Evolutionary conservation across 306 rosid genomes (phyloP).

Genomic region (Carpinus fangiana): DNA sequence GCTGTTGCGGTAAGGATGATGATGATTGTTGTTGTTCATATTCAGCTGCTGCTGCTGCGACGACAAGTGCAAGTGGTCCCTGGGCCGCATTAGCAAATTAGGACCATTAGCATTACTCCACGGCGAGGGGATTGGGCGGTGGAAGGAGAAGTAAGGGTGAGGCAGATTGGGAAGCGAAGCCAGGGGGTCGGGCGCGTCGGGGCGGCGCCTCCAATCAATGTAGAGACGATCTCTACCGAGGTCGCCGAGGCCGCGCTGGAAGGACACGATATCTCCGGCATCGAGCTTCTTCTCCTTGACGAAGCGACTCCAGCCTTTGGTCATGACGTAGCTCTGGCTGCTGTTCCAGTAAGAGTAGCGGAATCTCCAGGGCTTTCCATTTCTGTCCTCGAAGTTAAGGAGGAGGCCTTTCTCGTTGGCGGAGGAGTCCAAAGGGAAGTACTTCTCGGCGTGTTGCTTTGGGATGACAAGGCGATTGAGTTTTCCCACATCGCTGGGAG

Average conservation of each 20-base stretch:
- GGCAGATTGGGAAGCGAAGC: slow-evolving; percentile 40
- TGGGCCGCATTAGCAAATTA: slow-evolving; percentile 10
- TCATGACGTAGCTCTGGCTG: slow-evolving; percentile 94
- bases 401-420: slow-evolving; percentile 82
- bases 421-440: slow-evolving; percentile 72
- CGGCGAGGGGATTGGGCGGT: not conserved
- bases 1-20: slow-evolving; percentile 22
- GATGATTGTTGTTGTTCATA: slow-evolving; percentile 28
- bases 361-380: slow-evolving; percentile 79
- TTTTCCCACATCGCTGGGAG: slow-evolving; percentile 93
- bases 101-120: not conserved
- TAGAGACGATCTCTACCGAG: slow-evolving; percentile 48
- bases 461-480: slow-evolving; percentile 90
- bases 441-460: slow-evolving; percentile 81
- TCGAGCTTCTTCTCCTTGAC: slow-evolving; percentile 85
- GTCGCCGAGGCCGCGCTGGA: slow-evolving; percentile 73
- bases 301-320: slow-evolving; percentile 95
- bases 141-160: slow-evolving; percentile 27
- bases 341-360: slow-evolving; percentile 94
- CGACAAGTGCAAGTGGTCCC: slow-evolving; percentile 33
- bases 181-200: slow-evolving; percentile 21
- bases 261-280: slow-evolving; percentile 83
- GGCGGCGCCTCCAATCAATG: slow-evolving; percentile 76
- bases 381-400: slow-evolving; percentile 68
- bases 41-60: slow-evolving; percentile 27